Evolutionary conservation across 1,284 basidiomycete genomes (phyloP).

Genomic region (Pulchroboletus neoregius): DNA sequence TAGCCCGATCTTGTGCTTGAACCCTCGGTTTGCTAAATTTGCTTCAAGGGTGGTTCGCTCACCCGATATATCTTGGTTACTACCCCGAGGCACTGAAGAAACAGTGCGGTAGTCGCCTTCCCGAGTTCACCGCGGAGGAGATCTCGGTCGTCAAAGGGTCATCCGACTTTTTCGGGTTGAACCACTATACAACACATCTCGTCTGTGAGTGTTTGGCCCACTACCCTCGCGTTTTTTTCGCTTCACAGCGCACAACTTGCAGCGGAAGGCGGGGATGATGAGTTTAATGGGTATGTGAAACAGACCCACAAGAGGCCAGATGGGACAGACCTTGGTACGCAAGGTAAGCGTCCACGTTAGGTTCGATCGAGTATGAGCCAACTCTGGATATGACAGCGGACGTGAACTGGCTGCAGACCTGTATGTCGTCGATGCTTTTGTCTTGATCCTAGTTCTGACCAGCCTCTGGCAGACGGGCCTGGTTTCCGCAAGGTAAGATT

Average conservation of each 20-base stretch:
- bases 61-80: constrained; percentile 30
- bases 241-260: no score
- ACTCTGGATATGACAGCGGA: no score
- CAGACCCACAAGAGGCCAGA: constrained; percentile 41
- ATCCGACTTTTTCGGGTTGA: constrained; percentile 47
- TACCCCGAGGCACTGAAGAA: constrained; percentile 45
- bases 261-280: constrained; percentile 40
- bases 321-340: constrained; percentile 42
- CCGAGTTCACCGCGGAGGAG: constrained; percentile 48
- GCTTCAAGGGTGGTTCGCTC: constrained; percentile 20
- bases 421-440: background rate
- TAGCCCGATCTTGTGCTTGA: background rate
- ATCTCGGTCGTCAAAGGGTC: constrained; percentile 44
- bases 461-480: constrained; percentile 1
- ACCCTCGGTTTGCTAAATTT: background rate
- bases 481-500: constrained; percentile 10
- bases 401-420: constrained; percentile 7
- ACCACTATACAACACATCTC: constrained; percentile 51
- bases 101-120: constrained; percentile 46
- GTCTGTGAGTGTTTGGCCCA: constrained; percentile 33
- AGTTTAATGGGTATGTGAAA: constrained; percentile 42
- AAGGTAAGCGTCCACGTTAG: constrained; percentile 16
- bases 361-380: no score
- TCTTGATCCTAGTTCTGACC: background rate
- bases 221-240: no score